These are phyloP conservation scores for Saposhnikovia divaricata DNA, from an alignment of 129 eudicot genomes.

Conservation along the genomic window DNA sequence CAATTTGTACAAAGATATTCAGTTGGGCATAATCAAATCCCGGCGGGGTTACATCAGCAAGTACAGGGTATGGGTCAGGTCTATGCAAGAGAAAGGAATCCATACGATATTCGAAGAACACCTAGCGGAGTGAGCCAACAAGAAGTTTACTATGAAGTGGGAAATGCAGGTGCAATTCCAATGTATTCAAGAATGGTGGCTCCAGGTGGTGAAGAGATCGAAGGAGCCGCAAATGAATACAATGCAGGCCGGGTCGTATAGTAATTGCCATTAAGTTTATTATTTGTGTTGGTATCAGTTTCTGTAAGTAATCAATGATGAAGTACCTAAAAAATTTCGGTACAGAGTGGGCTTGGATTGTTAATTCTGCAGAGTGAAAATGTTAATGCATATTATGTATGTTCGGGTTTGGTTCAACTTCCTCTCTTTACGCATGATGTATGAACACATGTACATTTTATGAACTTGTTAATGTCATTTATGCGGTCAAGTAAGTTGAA, in stretches of 20 bases:
- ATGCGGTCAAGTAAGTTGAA: background rate
- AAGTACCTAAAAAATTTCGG: background rate
- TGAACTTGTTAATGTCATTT: background rate
- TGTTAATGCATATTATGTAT: background rate
- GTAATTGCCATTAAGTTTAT: background rate
- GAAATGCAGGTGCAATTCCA: constrained; percentile 43
- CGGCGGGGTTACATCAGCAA: constrained; percentile 28
- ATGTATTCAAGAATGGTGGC: constrained; percentile 58
- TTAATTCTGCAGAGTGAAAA: background rate
- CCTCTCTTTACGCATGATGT: background rate
- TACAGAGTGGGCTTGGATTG: background rate
- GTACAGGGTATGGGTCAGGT: constrained; percentile 45
- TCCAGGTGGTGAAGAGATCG: constrained; percentile 47
- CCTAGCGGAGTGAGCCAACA: constrained; percentile 43
- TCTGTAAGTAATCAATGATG: background rate
- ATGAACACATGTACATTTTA: background rate
- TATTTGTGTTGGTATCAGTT: background rate
- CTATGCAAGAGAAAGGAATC: constrained; percentile 42
- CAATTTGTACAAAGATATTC: constrained; percentile 50
- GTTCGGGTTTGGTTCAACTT: background rate
- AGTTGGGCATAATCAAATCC: constrained; percentile 52
- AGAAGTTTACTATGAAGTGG: constrained; percentile 47
- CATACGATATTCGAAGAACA: constrained; percentile 37
- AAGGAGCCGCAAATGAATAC: constrained; percentile 27
- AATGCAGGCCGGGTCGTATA: constrained; percentile 46